Percentiles rank a stretch among this genome's conserved stretches.
Evolutionary conservation across 2,329 filamentous ascomycete genomes (phyloP).

Genomic region (Monilinia fructicola): DNA sequence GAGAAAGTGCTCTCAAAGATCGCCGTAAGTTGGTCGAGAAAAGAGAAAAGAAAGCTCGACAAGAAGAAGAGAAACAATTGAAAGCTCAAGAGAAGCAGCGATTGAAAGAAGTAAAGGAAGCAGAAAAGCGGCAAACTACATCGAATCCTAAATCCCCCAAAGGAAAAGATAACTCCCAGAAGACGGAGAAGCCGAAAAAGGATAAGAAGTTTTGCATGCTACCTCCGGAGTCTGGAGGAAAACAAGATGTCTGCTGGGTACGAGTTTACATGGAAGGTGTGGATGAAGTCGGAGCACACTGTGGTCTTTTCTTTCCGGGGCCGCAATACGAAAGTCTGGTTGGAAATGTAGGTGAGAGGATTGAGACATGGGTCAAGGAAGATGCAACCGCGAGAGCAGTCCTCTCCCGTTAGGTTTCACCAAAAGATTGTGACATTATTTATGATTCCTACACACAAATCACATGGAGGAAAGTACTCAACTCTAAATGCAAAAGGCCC

Average conservation of each 20-base stretch:
- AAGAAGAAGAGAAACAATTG: constrained; percentile 44
- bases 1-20: constrained; percentile 62
- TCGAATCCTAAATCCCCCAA: constrained; percentile 32
- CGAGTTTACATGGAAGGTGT: constrained; percentile 77
- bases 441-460: neutral
- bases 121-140: constrained; percentile 35
- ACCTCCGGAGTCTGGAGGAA: constrained; percentile 55
- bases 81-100: constrained; percentile 39
- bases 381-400: constrained; percentile 45
- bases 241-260: constrained; percentile 71
- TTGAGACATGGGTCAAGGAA: constrained; percentile 69
- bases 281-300: constrained; percentile 84
- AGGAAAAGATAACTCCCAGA: constrained; percentile 35
- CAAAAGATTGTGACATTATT: neutral
- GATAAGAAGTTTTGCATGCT: constrained; percentile 73
- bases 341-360: constrained; percentile 66
- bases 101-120: constrained; percentile 40
- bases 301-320: constrained; percentile 73
- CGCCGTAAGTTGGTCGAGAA: constrained; percentile 60
- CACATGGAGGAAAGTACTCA: neutral
- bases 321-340: constrained; percentile 74
- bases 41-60: constrained; percentile 45
- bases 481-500: neutral
- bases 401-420: constrained; percentile 11
- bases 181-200: constrained; percentile 36